These are phyloP conservation scores for Amphirosellinia nigrospora DNA, from an alignment of 495 filamentous ascomycete genomes.

Conservation along the genomic window DNA sequence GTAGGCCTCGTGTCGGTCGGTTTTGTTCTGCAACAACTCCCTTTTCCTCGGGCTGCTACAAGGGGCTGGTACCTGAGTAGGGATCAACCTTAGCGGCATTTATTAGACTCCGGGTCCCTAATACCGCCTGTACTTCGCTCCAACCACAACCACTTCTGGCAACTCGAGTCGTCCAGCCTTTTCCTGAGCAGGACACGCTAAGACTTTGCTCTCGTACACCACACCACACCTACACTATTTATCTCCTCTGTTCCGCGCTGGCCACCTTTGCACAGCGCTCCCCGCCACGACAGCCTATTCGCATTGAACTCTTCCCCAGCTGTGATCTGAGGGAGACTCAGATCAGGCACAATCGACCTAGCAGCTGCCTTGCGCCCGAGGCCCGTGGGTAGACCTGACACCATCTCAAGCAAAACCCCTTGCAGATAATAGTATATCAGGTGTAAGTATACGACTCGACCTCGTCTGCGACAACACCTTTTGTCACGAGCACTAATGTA, in stretches of 20 bases:
- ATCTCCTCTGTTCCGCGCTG: slow-evolving; percentile 5
- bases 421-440: slow-evolving; percentile 17
- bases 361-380: slow-evolving; percentile 13
- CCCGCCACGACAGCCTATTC: not conserved
- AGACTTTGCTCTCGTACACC: slow-evolving; percentile 2
- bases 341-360: slow-evolving; percentile 4
- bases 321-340: not conserved
- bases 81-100: slow-evolving; percentile 21
- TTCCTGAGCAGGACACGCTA: slow-evolving; percentile 6
- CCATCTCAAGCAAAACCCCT: slow-evolving; percentile 17
- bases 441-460: slow-evolving; percentile 18
- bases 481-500: not conserved
- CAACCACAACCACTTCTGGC: slow-evolving; percentile 21
- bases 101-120: not conserved
- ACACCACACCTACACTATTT: slow-evolving; percentile 15
- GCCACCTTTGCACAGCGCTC: slow-evolving; percentile 10
- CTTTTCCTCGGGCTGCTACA: not conserved
- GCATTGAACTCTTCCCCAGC: not conserved
- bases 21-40: not conserved
- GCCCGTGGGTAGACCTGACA: slow-evolving; percentile 16
- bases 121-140: slow-evolving; percentile 4
- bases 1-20: not conserved
- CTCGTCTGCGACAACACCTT: not conserved
- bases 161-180: slow-evolving; percentile 6
- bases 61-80: slow-evolving; percentile 2